Evolutionary conservation across 768 basidiomycete genomes (phyloP).

Genomic region (Cytidiella melzeri): DNA sequence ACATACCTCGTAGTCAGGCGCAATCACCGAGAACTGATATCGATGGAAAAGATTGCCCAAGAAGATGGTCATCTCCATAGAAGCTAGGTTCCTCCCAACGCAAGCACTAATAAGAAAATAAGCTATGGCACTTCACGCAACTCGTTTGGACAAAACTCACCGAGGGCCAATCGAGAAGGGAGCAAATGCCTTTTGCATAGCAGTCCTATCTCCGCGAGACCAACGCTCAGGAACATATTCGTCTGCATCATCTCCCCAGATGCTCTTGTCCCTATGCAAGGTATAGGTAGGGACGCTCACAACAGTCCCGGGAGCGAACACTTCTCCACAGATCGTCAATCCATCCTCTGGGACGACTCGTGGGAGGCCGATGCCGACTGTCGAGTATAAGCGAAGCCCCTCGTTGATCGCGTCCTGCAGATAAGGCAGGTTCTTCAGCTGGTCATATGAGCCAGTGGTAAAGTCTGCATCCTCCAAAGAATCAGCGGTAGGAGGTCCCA

Average conservation of each 20-base stretch:
- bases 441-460: neutral
- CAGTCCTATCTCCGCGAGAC: constrained; percentile 16
- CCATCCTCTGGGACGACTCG: constrained; percentile 23
- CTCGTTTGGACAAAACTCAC: neutral
- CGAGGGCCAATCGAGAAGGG: constrained; percentile 12
- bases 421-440: constrained; percentile 18
- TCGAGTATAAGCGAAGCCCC: constrained; percentile 25
- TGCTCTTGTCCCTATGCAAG: constrained; percentile 18
- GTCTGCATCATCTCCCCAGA: constrained; percentile 27
- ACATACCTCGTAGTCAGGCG: neutral
- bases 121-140: neutral
- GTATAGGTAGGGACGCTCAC: constrained; percentile 23
- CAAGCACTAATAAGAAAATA: constrained; percentile 2
- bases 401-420: constrained; percentile 29
- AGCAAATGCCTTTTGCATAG: constrained; percentile 9
- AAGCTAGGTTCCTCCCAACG: constrained; percentile 7
- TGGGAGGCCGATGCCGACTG: constrained; percentile 24
- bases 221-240: constrained; percentile 26
- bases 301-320: constrained; percentile 20
- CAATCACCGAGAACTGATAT: constrained; percentile 2
- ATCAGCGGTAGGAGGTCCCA: constrained; percentile 1
- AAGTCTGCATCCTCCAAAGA: neutral
- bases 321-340: constrained; percentile 15
- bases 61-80: constrained; percentile 6
- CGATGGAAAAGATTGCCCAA: constrained; percentile 9